Conservation (phyloP, 164 flowering plant genomes). For the Warburgia ugandensis region DNA sequence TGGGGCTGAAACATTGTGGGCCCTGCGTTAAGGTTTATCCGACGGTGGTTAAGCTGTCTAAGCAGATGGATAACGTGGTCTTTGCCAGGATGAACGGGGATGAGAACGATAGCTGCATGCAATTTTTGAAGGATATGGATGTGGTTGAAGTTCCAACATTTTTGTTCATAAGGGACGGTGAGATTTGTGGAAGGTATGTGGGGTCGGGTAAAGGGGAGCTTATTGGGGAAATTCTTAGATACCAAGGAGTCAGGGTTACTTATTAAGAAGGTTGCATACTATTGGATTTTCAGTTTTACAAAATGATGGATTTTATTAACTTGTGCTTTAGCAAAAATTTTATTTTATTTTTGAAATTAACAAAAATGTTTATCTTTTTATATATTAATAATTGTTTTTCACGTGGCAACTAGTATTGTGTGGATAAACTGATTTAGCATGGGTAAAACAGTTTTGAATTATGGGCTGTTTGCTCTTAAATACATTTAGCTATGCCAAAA, state of each 20-base stretch:
- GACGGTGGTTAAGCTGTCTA: constrained; percentile 77
- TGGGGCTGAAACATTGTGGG: constrained; percentile 94
- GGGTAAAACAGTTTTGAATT: too few relatives aligned
- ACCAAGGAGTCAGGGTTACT: constrained; percentile 91
- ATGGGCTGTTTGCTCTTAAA: too few relatives aligned
- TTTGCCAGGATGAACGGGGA: constrained; percentile 97
- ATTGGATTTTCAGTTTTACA: too few relatives aligned
- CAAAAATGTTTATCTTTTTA: too few relatives aligned
- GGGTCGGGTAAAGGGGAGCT: constrained; percentile 97
- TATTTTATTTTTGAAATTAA: too few relatives aligned
- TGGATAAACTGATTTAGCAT: too few relatives aligned
- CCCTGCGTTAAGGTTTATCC: constrained; percentile 98
- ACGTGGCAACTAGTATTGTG: too few relatives aligned
- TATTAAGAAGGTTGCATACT: too few relatives aligned
- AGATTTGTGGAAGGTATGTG: constrained; percentile 77
- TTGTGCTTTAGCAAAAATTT: too few relatives aligned
- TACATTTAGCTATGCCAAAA: too few relatives aligned
- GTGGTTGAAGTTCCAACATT: constrained; percentile 92
- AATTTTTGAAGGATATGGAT: constrained; percentile 76
- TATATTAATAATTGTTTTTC: too few relatives aligned
- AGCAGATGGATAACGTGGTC: constrained; percentile 68
- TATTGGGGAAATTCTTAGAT: constrained; percentile 87
- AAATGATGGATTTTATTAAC: too few relatives aligned
- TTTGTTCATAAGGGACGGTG: constrained; percentile 80
- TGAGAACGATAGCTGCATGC: constrained; percentile 93